A percentile compares a stretch with the other conserved stretches of the same genome.
Conservation (phyloP, 2,329 filamentous ascomycete species). For the Bisporella sp. region DNA sequence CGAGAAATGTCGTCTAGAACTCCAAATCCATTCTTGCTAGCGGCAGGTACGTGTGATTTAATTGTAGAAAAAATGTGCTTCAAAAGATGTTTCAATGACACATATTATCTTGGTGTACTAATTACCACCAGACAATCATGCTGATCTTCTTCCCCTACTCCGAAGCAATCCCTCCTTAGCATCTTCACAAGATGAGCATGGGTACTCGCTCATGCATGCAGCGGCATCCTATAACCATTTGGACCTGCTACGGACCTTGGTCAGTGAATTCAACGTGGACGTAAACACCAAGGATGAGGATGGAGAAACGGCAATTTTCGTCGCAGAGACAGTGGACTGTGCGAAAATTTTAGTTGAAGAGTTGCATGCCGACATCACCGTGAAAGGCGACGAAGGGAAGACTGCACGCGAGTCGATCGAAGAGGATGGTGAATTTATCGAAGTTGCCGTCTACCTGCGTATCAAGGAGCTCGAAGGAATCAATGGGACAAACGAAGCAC, state of each 20-base stretch:
- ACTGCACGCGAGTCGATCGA: conserved; percentile 78
- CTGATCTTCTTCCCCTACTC: conserved; percentile 67
- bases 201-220: conserved; percentile 91
- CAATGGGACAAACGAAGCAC: conserved; percentile 20
- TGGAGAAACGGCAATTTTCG: conserved; percentile 88
- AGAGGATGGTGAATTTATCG: conserved; percentile 69
- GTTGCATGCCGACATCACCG: conserved; percentile 59
- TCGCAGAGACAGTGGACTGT: conserved; percentile 74
- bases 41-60: conserved; percentile 39
- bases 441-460: conserved; percentile 65
- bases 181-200: conserved; percentile 75
- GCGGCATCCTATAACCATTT: conserved; percentile 88
- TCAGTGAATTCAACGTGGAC: conserved; percentile 70
- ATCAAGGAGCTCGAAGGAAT: conserved; percentile 26
- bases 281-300: conserved; percentile 85
- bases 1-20: conserved; percentile 10
- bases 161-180: conserved; percentile 69
- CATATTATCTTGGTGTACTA: too few relatives aligned
- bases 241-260: conserved; percentile 67
- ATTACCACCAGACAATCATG: conserved; percentile 53
- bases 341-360: conserved; percentile 79
- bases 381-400: conserved; percentile 66
- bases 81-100: too few relatives aligned
- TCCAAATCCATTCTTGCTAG: conserved; percentile 64
- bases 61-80: too few relatives aligned